Conservation (phyloP, 139 green algal genomes). For the Micromonas pusilla region DNA sequence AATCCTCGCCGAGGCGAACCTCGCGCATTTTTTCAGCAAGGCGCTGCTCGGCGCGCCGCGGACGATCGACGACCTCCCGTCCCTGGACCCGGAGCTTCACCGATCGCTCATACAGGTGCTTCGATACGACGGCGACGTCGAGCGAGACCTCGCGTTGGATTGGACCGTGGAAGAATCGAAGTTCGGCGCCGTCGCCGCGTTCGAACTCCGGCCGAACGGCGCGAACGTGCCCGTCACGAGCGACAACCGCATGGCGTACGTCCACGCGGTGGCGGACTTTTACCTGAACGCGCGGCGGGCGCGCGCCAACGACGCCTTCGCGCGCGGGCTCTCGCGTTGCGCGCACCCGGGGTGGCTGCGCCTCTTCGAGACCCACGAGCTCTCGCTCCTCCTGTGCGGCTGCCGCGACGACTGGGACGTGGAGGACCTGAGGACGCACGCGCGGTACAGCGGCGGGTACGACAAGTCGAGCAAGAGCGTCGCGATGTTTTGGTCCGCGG, state of each 20-base stretch:
- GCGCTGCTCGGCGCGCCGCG: conserved; percentile 48
- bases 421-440: conserved; percentile 8
- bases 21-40: conserved; percentile 82
- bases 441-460: not conserved
- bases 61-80: conserved; percentile 82
- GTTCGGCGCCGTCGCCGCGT: conserved; percentile 40
- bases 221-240: conserved; percentile 14
- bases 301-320: conserved; percentile 38
- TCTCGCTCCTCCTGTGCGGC: conserved; percentile 64
- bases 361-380: conserved; percentile 70
- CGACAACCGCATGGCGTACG: conserved; percentile 77
- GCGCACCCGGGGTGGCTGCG: conserved; percentile 56
- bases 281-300: conserved; percentile 68
- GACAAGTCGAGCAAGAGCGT: no score
- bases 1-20: conserved; percentile 81
- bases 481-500: not conserved
- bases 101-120: conserved; percentile 50
- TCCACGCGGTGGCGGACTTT: conserved; percentile 80
- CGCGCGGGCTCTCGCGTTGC: conserved; percentile 41
- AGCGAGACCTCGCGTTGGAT: conserved; percentile 65
- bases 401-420: conserved; percentile 9
- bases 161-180: conserved; percentile 63
- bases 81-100: conserved; percentile 64
- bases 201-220: conserved; percentile 22
- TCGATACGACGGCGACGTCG: conserved; percentile 54